Base-by-base conservation (phyloP, 257 asterid species). In the Nicotiana benthamiana region DNA sequence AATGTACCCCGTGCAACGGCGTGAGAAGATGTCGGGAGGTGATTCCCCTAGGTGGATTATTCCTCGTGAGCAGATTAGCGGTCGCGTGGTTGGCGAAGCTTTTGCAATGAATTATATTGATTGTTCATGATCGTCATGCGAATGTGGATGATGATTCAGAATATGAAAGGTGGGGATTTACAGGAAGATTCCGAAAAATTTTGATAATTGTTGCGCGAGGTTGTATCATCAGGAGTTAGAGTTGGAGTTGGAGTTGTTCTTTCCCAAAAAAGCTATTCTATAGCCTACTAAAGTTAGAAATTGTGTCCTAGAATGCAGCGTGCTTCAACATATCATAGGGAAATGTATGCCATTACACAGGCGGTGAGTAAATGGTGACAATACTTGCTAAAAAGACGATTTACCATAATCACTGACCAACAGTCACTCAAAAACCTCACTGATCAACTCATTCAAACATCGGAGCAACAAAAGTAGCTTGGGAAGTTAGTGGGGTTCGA, bases 161-260 rank as follows among this genome's bases (percentile, higher is more conserved):
- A n/a, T n/a, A n/a, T n/a, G n/a, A n/a, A n/a, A n/a, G n/a, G n/a
- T n/a, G n/a, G n/a, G n/a, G n/a, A n/a, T n/a, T n/a, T n/a, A n/a
- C n/a, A n/a, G n/a, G n/a, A n/a, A n/a, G n/a, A n/a, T n/a, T n/a
- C n/a, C n/a, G n/a, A n/a, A n/a, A n/a, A n/a, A n/a, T n/a, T n/a
- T n/a, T n/a, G n/a, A n/a, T n/a, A n/a, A n/a, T n/a, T n/a, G n/a
- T n/a, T n/a, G n/a, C n/a, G n/a, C n/a, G n/a, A n/a, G n/a, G n/a
- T n/a, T n/a, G n/a, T n/a, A n/a, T n/a, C 11, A 12, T 62, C 12
- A 1, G 68, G 40, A 2, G 20, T 62, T n/a, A n/a, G n/a, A n/a
- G n/a, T n/a, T 4, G 0, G 68, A 3, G 0, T 27, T 1, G 40
- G 40, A 4, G 20, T 1, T 4, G 0, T 27, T 10, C 2, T 62